Percentiles rank a stretch among this genome's conserved stretches.
Conservation (phyloP, 768 basidiomycete genomes). For the Jaapia argillacea region DNA sequence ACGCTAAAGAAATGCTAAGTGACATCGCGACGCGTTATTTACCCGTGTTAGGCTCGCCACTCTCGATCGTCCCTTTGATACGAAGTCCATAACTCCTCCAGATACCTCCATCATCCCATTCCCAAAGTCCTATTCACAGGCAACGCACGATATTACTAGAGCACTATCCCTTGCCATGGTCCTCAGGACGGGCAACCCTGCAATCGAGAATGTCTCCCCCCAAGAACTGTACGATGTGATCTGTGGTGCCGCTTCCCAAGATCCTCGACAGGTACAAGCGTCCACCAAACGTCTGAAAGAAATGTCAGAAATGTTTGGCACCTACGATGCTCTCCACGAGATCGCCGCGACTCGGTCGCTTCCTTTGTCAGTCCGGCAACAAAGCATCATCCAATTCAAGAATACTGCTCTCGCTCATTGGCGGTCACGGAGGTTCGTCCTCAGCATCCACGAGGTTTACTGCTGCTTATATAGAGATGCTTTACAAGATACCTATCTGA, state of each 20-base stretch:
- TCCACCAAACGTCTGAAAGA: constrained; percentile 56
- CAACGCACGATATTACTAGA: background rate
- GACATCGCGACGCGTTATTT: background rate
- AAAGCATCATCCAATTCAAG: constrained; percentile 86
- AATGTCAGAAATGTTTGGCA: constrained; percentile 59
- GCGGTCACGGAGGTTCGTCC: constrained; percentile 62
- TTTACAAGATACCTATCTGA: constrained; percentile 50
- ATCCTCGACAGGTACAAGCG: constrained; percentile 36
- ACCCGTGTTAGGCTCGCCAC: constrained; percentile 14
- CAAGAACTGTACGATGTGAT: constrained; percentile 62
- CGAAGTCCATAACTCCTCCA: background rate
- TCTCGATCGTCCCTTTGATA: constrained; percentile 5
- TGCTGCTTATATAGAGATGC: constrained; percentile 6
- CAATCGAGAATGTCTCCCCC: constrained; percentile 40
- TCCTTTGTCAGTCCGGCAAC: constrained; percentile 62
- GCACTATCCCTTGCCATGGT: constrained; percentile 9
- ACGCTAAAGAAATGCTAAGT: no score
- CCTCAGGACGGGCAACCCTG: no score
- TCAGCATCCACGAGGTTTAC: constrained; percentile 1
- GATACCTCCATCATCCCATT: background rate
- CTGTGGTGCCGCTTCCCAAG: constrained; percentile 62
- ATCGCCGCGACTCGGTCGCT: constrained; percentile 54
- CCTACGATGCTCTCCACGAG: constrained; percentile 60
- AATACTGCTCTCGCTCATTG: constrained; percentile 68
- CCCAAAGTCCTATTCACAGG: background rate